Conservation (phyloP, 345 rosid species). For the Capsella bursapastoris region DNA sequence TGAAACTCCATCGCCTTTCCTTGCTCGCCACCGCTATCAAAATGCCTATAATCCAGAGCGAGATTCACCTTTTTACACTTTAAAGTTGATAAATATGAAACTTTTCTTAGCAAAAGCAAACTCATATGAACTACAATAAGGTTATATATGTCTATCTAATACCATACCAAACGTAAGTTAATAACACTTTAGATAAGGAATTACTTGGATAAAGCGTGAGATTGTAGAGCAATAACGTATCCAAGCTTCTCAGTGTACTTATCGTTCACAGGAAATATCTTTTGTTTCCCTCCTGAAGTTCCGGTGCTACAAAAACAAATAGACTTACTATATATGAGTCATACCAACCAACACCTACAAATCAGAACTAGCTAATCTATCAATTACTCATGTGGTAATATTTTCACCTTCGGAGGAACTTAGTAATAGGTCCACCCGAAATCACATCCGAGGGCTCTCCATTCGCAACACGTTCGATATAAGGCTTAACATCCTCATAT, state of each 20-base stretch:
- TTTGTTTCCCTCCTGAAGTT: constrained; percentile 70
- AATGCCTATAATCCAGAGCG: not conserved
- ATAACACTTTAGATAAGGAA: not conserved
- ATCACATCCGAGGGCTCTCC: constrained; percentile 59
- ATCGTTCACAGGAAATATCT: constrained; percentile 60
- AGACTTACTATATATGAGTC: no score
- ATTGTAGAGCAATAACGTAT: not conserved
- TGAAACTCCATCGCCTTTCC: not conserved
- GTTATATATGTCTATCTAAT: no score
- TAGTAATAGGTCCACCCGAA: constrained; percentile 58
- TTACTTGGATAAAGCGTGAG: constrained; percentile 4
- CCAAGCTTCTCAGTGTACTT: not conserved
- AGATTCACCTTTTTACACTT: no score
- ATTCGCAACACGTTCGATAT: constrained; percentile 56
- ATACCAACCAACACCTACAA: no score
- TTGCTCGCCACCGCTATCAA: not conserved
- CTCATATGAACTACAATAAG: no score
- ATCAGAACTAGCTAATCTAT: not conserved
- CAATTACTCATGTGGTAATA: not conserved
- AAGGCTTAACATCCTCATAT: constrained; percentile 63
- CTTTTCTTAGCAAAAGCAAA: no score
- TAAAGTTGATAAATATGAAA: no score
- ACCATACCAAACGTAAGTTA: no score
- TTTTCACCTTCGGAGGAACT: constrained; percentile 45
- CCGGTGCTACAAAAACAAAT: constrained; percentile 56